Evolutionary conservation across 768 basidiomycete genomes (phyloP).

Genomic region (Psilocybe cyanescens): DNA sequence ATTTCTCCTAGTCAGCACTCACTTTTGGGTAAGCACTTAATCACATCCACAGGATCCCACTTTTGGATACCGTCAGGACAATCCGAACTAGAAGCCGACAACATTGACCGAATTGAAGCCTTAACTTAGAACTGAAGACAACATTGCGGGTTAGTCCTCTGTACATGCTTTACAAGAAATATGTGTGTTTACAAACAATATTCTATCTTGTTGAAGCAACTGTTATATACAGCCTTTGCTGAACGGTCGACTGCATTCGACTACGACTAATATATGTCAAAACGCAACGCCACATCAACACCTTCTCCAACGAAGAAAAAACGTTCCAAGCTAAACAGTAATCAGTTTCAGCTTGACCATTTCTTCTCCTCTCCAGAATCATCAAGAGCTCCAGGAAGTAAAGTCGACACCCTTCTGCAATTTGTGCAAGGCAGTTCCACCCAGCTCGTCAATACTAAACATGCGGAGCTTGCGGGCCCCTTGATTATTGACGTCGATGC

Average conservation of each 20-base stretch:
- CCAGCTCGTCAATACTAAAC: not conserved
- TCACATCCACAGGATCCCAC: no score
- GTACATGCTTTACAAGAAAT: not conserved
- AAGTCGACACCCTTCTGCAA: not conserved
- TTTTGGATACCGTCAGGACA: no score
- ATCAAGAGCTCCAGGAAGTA: not conserved
- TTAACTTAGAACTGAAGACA: no score
- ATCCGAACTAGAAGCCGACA: no score
- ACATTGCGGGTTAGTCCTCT: no score
- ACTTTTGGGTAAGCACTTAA: no score
- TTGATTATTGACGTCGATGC: slow-evolving; percentile 28
- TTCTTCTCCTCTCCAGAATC: slow-evolving; percentile 28
- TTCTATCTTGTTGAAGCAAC: no score
- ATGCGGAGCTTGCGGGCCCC: not conserved
- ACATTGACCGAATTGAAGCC: no score
- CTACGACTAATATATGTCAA: slow-evolving; percentile 21
- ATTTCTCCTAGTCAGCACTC: no score
- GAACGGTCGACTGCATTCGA: not conserved
- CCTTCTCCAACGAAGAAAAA: slow-evolving; percentile 24
- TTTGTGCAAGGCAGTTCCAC: slow-evolving; percentile 23
- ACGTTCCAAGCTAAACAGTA: slow-evolving; percentile 16
- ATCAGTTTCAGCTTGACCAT: slow-evolving; percentile 29
- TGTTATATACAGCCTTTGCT: no score
- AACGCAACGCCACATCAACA: slow-evolving; percentile 16
- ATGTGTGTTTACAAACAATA: not conserved